Percentiles rank a stretch among this genome's conserved stretches.
These are phyloP conservation scores for Aspergillus sp. DNA, from an alignment of 2,329 filamentous ascomycete species.

Conservation along the genomic window DNA sequence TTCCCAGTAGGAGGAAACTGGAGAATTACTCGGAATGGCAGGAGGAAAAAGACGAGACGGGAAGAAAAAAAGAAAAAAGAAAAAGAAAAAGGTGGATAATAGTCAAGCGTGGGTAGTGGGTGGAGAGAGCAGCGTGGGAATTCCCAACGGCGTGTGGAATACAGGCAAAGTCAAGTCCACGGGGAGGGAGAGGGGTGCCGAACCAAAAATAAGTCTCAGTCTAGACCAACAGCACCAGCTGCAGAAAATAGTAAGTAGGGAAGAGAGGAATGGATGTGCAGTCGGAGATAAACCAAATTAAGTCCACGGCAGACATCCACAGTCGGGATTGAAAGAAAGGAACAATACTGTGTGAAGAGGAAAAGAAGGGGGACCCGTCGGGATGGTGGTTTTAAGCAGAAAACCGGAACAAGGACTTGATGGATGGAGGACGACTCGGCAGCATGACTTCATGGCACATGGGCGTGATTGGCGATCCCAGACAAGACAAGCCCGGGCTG, in stretches of 20 bases:
- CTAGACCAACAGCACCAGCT: constrained; percentile 10
- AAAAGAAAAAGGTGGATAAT: constrained; percentile 2
- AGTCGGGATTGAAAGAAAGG: too few species aligned
- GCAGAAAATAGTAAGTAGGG: background rate
- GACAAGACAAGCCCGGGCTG: background rate
- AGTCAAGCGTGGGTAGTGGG: background rate
- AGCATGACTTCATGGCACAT: too few species aligned
- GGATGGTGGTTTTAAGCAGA: too few species aligned
- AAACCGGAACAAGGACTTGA: too few species aligned
- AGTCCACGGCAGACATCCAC: background rate
- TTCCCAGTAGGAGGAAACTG: too few species aligned
- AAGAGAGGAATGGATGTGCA: background rate
- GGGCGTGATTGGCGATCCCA: too few species aligned
- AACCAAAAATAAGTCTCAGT: constrained; percentile 21
- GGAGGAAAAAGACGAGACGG: background rate
- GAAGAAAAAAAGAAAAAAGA: constrained; percentile 6
- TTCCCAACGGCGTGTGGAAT: background rate
- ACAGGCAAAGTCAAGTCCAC: background rate
- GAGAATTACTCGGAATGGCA: too few species aligned
- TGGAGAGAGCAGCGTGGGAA: constrained; percentile 2
- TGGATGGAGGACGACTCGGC: too few species aligned
- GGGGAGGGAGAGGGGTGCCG: background rate
- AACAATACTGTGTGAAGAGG: too few species aligned
- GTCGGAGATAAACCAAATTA: background rate
- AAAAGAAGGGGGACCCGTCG: too few species aligned